Evolutionary conservation across 148 eudicot species (phyloP), one percentile per base, ranked within the genome.

Genomic region (Suaeda aralocaspica): DNA sequence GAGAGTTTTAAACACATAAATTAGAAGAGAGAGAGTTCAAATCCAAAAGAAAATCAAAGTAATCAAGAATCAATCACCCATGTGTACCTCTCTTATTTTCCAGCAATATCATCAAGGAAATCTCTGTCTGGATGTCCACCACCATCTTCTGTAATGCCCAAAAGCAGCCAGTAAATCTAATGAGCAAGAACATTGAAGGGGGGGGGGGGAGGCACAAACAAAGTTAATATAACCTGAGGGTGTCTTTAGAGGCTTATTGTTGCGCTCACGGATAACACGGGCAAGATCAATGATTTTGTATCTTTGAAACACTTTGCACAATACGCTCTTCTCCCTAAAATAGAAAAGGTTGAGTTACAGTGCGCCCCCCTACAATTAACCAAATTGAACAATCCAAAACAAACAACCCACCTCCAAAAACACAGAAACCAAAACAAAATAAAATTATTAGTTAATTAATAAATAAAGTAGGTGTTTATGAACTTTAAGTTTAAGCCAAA

Each of bases 241-340:
- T 18, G 93, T 84, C 77, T 94, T 94, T 39, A 94, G 69, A 73
- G 99, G 99, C 77, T 91, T 83, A 76, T 91, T 94, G 80, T 91
- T 92, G 68, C 97, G 99, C 78, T 94, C 99, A 70, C 97, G 97
- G 55, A 94, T 91, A 79, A 89, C 91, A 21, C 99, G 87, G 14
- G 96, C 99, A 57, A 84, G 91, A 80, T 94, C 99, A 72, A 91
- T 94, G 46, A 89, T 85, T 58, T 81, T 91, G 91, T 97, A 94
- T 94, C 52, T 97, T 86, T 60, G 79, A 87, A n/a, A 94, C 99
- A 82, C 99, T 94, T 74, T 87, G 87, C 70, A 89, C 99, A 74
- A 94, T 91, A 41, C 96, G 96, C 49, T 91, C 91, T 39, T 79
- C 99, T 68, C 96, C 83, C 96, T 91, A 53, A 59, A 50, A 44